Percentiles rank a stretch among this genome's conserved stretches.
phyloP scores from a whole-genome alignment of 2,329 filamentous ascomycete species.

The Epichloe elymi region DNA sequence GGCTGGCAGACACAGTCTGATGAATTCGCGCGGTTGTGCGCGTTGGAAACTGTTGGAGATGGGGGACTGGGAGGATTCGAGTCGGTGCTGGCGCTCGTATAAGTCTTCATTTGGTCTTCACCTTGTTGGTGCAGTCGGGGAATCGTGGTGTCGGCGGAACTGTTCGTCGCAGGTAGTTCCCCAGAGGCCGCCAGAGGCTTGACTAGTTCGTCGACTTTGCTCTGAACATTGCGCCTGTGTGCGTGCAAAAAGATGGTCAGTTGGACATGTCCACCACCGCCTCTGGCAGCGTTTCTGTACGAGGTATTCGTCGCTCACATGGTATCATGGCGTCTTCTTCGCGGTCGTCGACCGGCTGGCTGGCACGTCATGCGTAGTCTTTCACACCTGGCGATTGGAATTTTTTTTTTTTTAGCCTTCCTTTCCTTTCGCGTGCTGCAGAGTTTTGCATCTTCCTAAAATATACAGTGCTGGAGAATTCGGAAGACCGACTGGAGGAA shows the following conservation, averaged over 20 bases:
- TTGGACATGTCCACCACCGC: background rate
- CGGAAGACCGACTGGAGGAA: no score
- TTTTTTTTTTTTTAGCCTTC: no score
- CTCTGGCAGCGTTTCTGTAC: no score
- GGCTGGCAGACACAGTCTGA: background rate
- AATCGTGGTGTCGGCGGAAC: background rate
- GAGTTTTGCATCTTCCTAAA: no score
- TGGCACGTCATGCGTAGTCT: background rate
- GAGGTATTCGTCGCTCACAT: background rate
- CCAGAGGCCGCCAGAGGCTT: background rate
- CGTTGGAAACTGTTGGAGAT: background rate
- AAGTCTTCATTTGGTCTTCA: background rate
- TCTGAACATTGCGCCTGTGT: background rate
- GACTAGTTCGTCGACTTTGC: background rate
- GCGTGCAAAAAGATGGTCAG: background rate
- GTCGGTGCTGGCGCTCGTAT: background rate
- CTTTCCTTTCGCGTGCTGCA: no score
- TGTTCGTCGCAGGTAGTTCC: background rate
- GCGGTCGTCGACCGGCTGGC: background rate
- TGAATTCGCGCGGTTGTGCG: background rate
- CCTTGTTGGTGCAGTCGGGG: background rate
- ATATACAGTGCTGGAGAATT: no score
- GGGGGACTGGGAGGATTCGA: background rate
- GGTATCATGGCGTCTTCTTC: background rate
- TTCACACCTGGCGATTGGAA: no score